Evolutionary conservation across 139 green algal genomes (phyloP), one percentile per base, ranked within the genome.

Genomic region (Microglena sp.): DNA sequence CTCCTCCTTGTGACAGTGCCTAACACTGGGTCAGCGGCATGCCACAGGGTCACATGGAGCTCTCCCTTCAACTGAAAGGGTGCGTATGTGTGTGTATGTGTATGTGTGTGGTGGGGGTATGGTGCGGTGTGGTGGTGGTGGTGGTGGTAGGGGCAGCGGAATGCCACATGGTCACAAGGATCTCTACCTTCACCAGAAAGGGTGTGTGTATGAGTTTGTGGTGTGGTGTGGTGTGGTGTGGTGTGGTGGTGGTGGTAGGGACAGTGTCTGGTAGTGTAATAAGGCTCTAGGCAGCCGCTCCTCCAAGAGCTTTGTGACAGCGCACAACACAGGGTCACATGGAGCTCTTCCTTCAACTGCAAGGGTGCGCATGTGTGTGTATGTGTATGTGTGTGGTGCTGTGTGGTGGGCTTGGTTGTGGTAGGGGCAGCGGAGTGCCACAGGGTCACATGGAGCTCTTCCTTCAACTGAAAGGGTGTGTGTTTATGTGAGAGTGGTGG

Each of bases 11-110:
- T 5, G 24, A 65, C 59, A 0, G 15, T 1, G 2, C 60, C 71
- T 34, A 64, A 55, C 27, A 46, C 46, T 1, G 46, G 53, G 26
- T 75, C 69, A 31, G 60, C 60, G 36, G 29, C 44, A 57, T 71
- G 69, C 68, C 69, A 80, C 35, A 80, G 64, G 15, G 63, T 79
- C 5, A 75, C 58, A 36, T 76, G 57, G 61, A 60, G 60, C 40
- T 76, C 33, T 27, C 34, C 29, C 36, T 45, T 45, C 40, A 45
- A 31, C 59, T 65, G 55, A 36, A 29, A 5, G 40, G 40, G 40
- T 50, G 40, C 40, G 15, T 50, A 18, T 50, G 40, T 50, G 40
- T 50, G 40, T 50, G 40, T 50, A 18, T 50, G 18, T 50, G 40
- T 50, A 50, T 50, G 40, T 50, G 18, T 50, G 40, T 50, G n/a